Percentiles rank a stretch among this genome's conserved stretches.
phyloP scores from a whole-genome alignment of 2,329 filamentous ascomycete genomes.

The Xylaria sp. region DNA sequence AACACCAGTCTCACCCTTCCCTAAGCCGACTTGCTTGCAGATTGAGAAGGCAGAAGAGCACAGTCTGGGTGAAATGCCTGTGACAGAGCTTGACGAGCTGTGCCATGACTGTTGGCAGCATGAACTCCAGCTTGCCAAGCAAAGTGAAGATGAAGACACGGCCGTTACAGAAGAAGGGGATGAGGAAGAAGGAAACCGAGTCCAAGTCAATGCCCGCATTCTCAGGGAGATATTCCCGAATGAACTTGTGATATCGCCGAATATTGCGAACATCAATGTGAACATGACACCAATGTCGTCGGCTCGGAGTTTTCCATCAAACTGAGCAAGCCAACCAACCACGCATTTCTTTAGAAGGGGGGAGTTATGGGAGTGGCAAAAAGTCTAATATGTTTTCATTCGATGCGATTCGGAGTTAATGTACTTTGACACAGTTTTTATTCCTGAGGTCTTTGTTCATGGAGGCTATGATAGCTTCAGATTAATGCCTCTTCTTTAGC shows the following conservation, averaged over 20 bases:
- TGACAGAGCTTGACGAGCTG: slow-evolving; percentile 27
- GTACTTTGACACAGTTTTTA: neutral
- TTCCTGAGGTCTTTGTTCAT: neutral
- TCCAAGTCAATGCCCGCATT: neutral
- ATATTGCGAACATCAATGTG: neutral
- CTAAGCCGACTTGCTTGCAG: neutral
- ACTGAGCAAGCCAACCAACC: neutral
- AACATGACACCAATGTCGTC: no score
- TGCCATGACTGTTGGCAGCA: slow-evolving; percentile 34
- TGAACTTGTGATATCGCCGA: neutral
- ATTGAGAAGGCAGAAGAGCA: neutral
- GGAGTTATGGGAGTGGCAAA: neutral
- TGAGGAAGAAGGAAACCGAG: neutral
- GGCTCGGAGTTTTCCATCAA: neutral
- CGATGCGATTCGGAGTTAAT: neutral
- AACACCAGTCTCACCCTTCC: neutral
- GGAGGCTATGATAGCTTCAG: neutral
- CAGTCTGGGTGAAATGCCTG: neutral
- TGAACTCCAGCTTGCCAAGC: neutral
- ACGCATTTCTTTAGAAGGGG: neutral
- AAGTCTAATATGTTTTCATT: neutral
- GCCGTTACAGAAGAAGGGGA: neutral
- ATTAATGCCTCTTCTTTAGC: neutral
- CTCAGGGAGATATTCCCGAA: slow-evolving; percentile 18
- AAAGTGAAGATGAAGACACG: neutral